These are phyloP conservation scores for Ogataea haglerorum DNA, from an alignment of 805 yeast genomes.

Conservation along the genomic window DNA sequence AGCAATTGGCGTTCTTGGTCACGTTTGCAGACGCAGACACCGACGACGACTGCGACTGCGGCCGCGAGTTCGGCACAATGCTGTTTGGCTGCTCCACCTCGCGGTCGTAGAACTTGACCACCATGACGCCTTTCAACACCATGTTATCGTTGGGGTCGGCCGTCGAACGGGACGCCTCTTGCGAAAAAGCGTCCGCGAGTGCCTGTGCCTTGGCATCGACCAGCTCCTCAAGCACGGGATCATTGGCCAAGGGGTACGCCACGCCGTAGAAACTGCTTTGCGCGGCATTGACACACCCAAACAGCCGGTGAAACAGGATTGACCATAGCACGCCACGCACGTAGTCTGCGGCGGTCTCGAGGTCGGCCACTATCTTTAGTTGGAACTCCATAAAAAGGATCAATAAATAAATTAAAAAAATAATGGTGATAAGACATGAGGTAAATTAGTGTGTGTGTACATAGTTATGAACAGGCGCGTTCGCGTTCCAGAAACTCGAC, in stretches of 20 bases:
- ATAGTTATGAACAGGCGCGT: conserved; percentile 9
- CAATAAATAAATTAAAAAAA: conserved; percentile 5
- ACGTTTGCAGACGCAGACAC: conserved; percentile 15
- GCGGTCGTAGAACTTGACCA: conserved; percentile 29
- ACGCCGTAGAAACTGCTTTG: conserved; percentile 51
- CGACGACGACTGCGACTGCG: conserved; percentile 21
- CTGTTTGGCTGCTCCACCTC: conserved; percentile 31
- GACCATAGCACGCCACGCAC: conserved; percentile 61
- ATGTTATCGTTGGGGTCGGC: conserved; percentile 8
- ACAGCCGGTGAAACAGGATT: conserved; percentile 63
- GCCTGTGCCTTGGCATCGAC: conserved; percentile 35
- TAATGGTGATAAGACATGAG: neutral
- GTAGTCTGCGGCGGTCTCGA: conserved; percentile 52
- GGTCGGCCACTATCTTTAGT: conserved; percentile 47
- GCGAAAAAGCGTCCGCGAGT: conserved; percentile 28
- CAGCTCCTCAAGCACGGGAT: conserved; percentile 46
- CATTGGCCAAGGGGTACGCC: conserved; percentile 50
- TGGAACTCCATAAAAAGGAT: conserved; percentile 25
- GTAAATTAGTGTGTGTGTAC: neutral
- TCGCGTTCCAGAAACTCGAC: conserved; percentile 25
- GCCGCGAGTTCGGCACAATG: conserved; percentile 8
- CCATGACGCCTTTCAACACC: conserved; percentile 33
- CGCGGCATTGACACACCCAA: conserved; percentile 62
- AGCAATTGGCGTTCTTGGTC: conserved; percentile 44
- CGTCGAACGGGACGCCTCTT: conserved; percentile 5